A percentile compares a stretch with the other conserved stretches of the same genome.
Evolutionary conservation across 1,284 basidiomycete genomes (phyloP).

Genomic region (Melampsora americana): DNA sequence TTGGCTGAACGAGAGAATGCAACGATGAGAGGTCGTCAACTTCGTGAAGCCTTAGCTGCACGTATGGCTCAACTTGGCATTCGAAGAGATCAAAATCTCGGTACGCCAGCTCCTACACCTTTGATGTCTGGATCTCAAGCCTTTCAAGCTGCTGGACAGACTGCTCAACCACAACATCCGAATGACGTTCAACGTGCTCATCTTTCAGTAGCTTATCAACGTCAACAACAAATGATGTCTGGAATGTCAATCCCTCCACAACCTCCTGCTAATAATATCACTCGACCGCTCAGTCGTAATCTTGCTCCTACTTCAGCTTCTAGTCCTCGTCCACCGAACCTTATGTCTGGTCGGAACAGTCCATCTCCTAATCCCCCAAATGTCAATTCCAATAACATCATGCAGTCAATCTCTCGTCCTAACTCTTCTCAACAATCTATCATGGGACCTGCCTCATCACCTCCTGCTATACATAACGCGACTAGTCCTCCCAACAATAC

Average conservation of each 20-base stretch:
- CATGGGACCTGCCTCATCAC: slow-evolving; percentile 25
- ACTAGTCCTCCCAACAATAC: slow-evolving; percentile 22
- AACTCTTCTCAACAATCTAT: slow-evolving; percentile 38
- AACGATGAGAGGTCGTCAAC: slow-evolving; percentile 7
- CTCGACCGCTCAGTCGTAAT: slow-evolving; percentile 18
- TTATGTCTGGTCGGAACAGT: slow-evolving; percentile 18
- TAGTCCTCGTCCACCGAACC: slow-evolving; percentile 34
- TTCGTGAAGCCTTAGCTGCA: slow-evolving; percentile 19
- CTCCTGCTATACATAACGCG: slow-evolving; percentile 16
- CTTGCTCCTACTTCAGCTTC: slow-evolving; percentile 11
- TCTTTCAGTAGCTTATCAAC: slow-evolving; percentile 31
- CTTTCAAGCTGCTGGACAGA: slow-evolving; percentile 19
- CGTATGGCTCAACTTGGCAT: slow-evolving; percentile 26
- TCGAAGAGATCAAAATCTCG: background rate
- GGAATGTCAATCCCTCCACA: slow-evolving; percentile 19
- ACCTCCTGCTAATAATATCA: background rate
- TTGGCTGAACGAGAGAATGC: slow-evolving; percentile 30
- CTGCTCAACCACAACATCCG: slow-evolving; percentile 36
- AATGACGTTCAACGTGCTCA: slow-evolving; percentile 40
- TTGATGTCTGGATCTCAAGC: background rate
- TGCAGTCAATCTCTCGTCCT: slow-evolving; percentile 34
- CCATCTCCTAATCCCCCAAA: slow-evolving; percentile 15
- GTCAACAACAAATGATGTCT: slow-evolving; percentile 42
- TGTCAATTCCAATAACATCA: slow-evolving; percentile 3
- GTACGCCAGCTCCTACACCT: slow-evolving; percentile 13